Evolutionary conservation across 1,284 basidiomycete species (phyloP).

Genomic region (Abortiporus biennis): DNA sequence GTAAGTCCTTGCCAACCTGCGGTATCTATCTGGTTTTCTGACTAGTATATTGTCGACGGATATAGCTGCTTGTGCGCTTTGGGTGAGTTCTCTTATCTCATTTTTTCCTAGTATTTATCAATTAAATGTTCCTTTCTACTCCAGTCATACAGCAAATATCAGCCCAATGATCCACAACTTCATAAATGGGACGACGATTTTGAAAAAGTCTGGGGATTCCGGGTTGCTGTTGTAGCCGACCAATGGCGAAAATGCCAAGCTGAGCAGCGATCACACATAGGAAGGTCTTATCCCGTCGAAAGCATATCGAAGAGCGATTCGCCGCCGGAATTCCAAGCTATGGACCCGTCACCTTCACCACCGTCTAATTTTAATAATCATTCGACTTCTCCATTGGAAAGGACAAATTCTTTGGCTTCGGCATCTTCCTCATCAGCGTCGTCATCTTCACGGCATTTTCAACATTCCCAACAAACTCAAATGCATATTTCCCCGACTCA

Average conservation of each 20-base stretch:
- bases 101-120: neutral
- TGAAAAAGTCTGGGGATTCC: constrained; percentile 55
- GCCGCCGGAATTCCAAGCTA: constrained; percentile 11
- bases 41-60: constrained; percentile 5
- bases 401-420: constrained; percentile 6
- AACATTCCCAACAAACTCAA: too few relatives aligned
- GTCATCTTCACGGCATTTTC: too few relatives aligned
- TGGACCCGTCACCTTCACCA: constrained; percentile 5
- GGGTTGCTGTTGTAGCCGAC: constrained; percentile 22
- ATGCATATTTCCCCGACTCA: neutral
- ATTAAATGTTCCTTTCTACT: neutral
- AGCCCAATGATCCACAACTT: constrained; percentile 45
- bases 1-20: constrained; percentile 34
- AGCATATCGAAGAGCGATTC: constrained; percentile 9
- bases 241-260: constrained; percentile 25
- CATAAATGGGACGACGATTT: constrained; percentile 53
- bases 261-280: constrained; percentile 15
- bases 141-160: constrained; percentile 63
- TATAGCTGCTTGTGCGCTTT: constrained; percentile 56
- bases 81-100: constrained; percentile 36
- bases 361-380: too few relatives aligned
- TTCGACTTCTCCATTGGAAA: too few relatives aligned
- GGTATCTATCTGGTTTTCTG: constrained; percentile 8
- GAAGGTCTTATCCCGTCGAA: constrained; percentile 14
- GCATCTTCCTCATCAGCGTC: neutral